Evolutionary conservation across 164 flowering plant species (phyloP).

Genomic region (Vitis rupestris): DNA sequence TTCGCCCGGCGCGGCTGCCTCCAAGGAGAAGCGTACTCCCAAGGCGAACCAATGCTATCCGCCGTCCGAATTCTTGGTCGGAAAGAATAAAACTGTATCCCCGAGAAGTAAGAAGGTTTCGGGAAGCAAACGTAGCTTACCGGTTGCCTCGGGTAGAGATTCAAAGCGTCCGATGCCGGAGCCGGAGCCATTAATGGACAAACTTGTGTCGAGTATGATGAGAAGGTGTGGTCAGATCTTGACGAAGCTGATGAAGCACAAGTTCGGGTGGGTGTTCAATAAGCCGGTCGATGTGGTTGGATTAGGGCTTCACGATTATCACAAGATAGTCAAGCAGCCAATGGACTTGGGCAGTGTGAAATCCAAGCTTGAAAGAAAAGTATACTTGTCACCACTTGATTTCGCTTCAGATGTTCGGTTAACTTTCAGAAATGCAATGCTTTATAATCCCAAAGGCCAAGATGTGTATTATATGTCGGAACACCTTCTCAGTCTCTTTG

Average conservation of each 20-base stretch:
- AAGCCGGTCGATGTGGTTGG: conserved; percentile 27
- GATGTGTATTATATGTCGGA: conserved; percentile 23
- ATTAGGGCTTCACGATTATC: conserved; percentile 27
- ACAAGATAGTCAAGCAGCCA: conserved; percentile 24
- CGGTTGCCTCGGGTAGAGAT: background rate
- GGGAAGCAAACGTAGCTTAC: conserved; percentile 29
- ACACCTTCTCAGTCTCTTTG: conserved; percentile 20
- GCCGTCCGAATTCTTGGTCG: background rate
- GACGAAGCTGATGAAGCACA: conserved; percentile 28
- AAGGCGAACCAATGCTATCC: conserved; percentile 1
- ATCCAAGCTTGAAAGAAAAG: conserved; percentile 11
- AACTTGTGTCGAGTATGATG: conserved; percentile 15
- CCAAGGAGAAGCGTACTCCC: background rate
- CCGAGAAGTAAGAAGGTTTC: conserved; percentile 18
- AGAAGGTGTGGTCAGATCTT: conserved; percentile 23
- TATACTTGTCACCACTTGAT: conserved; percentile 16
- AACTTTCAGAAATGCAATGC: conserved; percentile 32
- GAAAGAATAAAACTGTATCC: background rate
- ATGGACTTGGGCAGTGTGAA: conserved; percentile 40
- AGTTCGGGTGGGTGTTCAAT: conserved; percentile 27
- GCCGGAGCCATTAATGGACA: background rate
- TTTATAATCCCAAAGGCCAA: conserved; percentile 26
- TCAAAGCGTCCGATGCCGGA: conserved; percentile 1
- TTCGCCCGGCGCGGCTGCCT: background rate
- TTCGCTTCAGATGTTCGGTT: conserved; percentile 35